Base-by-base conservation (phyloP, 371 early-diverging fungal genomes). In the Mucor ambiguus region DNA sequence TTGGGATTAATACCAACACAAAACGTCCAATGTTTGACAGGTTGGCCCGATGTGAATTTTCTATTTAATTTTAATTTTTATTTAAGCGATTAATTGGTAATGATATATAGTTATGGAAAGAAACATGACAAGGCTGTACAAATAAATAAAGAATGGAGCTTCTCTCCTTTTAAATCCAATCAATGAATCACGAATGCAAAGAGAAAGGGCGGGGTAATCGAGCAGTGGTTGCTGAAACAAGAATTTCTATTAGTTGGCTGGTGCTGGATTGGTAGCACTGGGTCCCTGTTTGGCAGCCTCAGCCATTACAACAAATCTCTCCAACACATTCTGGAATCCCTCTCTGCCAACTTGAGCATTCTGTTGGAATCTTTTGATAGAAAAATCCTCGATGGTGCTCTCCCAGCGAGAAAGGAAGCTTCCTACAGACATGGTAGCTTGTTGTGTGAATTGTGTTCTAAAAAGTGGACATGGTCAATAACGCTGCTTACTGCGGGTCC, bases 321-420 rank as follows among this genome's bases (percentile, higher is more conserved):
- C 88, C 18, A 93, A 68, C 11, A 92, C 94, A 67, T 85, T 84
- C 70, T 87, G 81, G 41, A 93, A 89, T 18, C 92, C 94, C 65
- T 86, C 84, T 61, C 85, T 81, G 4, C 94, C 94, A 18, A 87
- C 79, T 14, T 83, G 85, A 9, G 98, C 95, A 73, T 98, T 98
- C 41, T 91, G 90, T 70, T 91, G 75, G 81, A 97, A 98, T 44
- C 95, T 84, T 48, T 85, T 90, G 69, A 94, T 77, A 60, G 91
- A 93, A 61, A 93, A 91, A 64, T 95, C 95, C 75, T 98, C 98
- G 11, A 96, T 77, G 18, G 89, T 78, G n/a, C 83, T 82, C 2
- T 92, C 89, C 77, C 96, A 87, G 48, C 90, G 75, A 32, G 87
- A 87, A 32, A 96, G 73, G 1, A 91, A 85, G 18, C 89, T 86